Base-by-base conservation (phyloP, 2,329 filamentous ascomycete species). In the Trichoderma sp. region DNA sequence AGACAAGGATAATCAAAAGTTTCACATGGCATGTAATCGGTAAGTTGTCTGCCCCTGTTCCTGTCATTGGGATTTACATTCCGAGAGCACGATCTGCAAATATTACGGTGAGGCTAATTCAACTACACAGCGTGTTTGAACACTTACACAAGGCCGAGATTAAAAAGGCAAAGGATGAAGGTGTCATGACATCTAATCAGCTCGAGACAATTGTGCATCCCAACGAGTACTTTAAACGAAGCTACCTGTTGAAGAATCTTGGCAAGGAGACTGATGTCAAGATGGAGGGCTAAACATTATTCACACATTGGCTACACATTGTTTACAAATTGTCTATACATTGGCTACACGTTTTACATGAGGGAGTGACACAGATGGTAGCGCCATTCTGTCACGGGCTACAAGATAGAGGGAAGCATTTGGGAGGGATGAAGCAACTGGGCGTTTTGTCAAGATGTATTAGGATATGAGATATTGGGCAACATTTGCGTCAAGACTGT, bases 161-260 rank as follows among this genome's bases (percentile, higher is more conserved):
- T 72, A 92, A 90, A 79, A 90, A 88, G 78, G 93, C 92, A 73
- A 93, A 91, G 81, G 92, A 95, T 56, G 90, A 94, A 64, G 87
- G 89, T 6, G 85, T 90, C 66, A 92, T 92, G 90, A 90, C 86
- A 14, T 84, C 91, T 7, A 89, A 90, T 18, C 93, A 97, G 80
- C 86, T 97, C 56, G 95, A 98, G 82, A 98, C 95, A 0, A 97
- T 99, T 79, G 91, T 97, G 26, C 96, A 99, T 82, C 96, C 96
- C 12, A 99, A 99, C 80, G 95, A 95, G 75, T 99, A 98, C 82
- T 99, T 98, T 82, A 98, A 97, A 86, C 88, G 95, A 71, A 97
- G 94, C 80, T 98, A 94, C 81, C 78, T 97, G 76, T 84, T 99
- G 73, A 97, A 94, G 85, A 93, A 96, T 79, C 81, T 97, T 30